Evolutionary conservation across 2,329 filamentous ascomycete species (phyloP).

Genomic region (Aspergillus arachidicola): DNA sequence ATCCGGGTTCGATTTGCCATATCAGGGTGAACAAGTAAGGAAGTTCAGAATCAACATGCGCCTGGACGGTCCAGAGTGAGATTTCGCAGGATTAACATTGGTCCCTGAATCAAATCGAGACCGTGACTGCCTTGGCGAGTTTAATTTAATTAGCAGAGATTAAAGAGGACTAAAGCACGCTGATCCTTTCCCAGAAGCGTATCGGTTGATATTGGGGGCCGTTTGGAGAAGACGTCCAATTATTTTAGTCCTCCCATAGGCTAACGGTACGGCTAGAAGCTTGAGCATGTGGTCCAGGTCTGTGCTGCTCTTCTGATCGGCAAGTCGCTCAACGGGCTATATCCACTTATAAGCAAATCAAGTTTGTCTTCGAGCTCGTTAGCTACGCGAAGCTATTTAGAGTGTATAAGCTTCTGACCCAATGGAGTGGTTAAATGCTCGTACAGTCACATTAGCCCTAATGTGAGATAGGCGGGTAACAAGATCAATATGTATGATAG

Average conservation of each 20-base stretch:
- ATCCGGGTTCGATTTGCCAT: not conserved
- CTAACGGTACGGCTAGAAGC: not conserved
- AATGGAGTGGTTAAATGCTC: too few species aligned
- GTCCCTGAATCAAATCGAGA: not conserved
- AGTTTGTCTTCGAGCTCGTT: too few species aligned
- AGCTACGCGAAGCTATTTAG: too few species aligned
- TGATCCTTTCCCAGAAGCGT: not conserved
- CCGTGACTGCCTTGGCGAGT: not conserved
- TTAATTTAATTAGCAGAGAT: not conserved
- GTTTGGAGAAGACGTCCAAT: not conserved
- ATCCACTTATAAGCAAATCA: too few species aligned
- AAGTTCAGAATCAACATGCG: not conserved
- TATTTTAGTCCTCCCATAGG: not conserved
- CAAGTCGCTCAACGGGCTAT: too few species aligned
- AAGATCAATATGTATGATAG: too few species aligned
- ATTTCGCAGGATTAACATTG: not conserved
- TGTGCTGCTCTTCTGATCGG: not conserved
- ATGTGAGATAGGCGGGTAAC: too few species aligned
- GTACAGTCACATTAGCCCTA: too few species aligned
- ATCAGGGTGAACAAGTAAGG: not conserved
- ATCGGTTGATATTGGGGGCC: not conserved
- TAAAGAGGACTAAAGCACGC: not conserved
- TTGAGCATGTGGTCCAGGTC: too few species aligned
- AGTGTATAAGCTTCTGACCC: too few species aligned
- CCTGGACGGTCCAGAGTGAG: not conserved